A percentile compares a stretch with the other conserved stretches of the same genome.
These are phyloP conservation scores for Fusarium tjaetaba DNA, from an alignment of 2,329 filamentous ascomycete genomes.

Conservation along the genomic window DNA sequence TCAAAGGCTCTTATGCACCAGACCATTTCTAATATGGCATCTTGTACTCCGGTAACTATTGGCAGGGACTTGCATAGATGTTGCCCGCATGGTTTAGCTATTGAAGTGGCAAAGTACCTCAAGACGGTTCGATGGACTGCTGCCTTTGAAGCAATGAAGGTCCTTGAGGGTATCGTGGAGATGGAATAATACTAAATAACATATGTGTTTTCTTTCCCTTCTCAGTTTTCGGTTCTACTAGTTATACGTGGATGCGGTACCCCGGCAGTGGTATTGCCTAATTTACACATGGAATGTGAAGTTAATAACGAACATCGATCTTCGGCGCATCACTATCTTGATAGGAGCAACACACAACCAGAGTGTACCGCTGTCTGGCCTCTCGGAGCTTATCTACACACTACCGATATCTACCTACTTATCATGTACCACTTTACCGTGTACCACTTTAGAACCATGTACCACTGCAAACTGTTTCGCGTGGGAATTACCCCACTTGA, in stretches of 20 bases:
- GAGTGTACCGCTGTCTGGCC: no score
- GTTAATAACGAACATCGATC: rapidly evolving
- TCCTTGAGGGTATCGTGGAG: not conserved
- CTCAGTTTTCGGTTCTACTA: no score
- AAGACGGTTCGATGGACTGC: not conserved
- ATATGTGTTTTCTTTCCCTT: no score
- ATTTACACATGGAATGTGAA: not conserved
- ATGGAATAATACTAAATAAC: not conserved
- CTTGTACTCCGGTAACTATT: not conserved
- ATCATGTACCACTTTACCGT: not conserved
- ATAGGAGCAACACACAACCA: rapidly evolving
- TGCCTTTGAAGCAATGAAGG: not conserved
- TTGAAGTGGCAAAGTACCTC: not conserved
- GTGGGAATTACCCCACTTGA: not conserved
- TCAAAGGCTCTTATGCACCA: not conserved
- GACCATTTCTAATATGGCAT: not conserved
- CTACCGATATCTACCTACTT: not conserved
- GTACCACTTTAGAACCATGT: not conserved
- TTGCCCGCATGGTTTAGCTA: not conserved
- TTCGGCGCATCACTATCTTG: rapidly evolving
- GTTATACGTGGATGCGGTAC: no score
- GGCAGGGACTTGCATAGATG: not conserved
- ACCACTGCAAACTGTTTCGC: rapidly evolving
- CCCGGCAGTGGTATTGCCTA: no score
- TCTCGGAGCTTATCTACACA: not conserved